phyloP scores from a whole-genome alignment of 169 alveolate genomes.

The Cryptosporidium ryanae region DNA sequence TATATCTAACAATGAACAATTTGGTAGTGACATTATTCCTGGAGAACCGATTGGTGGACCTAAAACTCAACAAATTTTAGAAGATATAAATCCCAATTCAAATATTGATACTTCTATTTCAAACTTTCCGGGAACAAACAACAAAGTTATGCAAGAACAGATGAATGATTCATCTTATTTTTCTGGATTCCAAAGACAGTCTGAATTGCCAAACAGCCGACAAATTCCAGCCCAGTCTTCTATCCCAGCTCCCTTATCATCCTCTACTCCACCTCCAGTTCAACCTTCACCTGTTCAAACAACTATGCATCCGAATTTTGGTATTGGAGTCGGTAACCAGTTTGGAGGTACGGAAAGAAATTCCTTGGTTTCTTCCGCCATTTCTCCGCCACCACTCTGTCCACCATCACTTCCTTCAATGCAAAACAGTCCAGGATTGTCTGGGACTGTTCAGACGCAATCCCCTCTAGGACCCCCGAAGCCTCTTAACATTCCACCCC shows the following conservation, averaged over 20 bases:
- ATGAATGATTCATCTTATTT: not conserved
- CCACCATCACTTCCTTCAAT: constrained; percentile 4
- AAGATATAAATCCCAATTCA: not conserved
- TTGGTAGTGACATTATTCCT: not conserved
- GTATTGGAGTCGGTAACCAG: not conserved
- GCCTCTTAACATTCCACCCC: constrained; percentile 8
- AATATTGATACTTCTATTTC: not conserved
- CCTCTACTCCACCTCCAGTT: not conserved
- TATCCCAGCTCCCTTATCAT: not conserved
- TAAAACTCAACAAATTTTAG: not conserved
- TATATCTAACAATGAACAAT: constrained; percentile 49
- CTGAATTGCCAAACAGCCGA: not conserved
- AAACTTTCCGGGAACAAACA: not conserved
- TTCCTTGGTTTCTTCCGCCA: not conserved
- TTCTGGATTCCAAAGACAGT: not conserved
- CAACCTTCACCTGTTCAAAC: constrained; percentile 26
- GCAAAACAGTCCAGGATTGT: not conserved
- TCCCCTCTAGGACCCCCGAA: not conserved
- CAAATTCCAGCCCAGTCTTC: not conserved
- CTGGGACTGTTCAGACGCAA: not conserved
- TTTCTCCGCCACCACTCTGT: constrained; percentile 41
- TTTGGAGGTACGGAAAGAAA: not conserved
- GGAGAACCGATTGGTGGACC: not conserved
- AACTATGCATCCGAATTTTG: not conserved
- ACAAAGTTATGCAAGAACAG: not conserved